Base-by-base conservation (phyloP, 345 rosid genomes). In the Linum usitatissimum region DNA sequence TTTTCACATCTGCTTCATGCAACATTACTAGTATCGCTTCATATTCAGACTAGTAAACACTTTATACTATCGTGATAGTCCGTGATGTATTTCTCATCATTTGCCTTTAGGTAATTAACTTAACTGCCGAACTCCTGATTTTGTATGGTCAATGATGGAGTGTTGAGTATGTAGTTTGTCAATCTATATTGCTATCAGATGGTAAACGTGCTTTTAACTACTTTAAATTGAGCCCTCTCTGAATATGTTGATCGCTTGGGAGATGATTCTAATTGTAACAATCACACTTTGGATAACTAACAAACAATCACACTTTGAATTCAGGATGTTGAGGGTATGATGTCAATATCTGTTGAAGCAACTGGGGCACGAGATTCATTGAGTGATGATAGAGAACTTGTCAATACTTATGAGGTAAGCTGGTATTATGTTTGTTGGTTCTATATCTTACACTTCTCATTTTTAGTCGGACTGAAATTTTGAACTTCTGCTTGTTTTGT, bases 321-420 rank as follows among this genome's bases (percentile, higher is more conserved):
- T 45, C 76, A 94, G 97, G 99, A 90, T 83, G 88, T 90, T 64
- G 96, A 87, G 73, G 99, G 99, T 69, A 94, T 94, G 99, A 84
- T 94, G 99, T 94, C 99, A 23, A 94, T 94, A 64, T 94, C 97
- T 38, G 95, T 82, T 66, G 99, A 90, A 82, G 97, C 97, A 78
- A 77, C 97, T 64, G 97, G 79, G 69, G 99, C 99, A 51, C 79
- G 84, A 13, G 84, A 85, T 63, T 94, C 99, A 38, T 80, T 94
- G 78, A 88, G 85, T 80, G 95, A 94, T 73, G 99, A 94, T 83
- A 87, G 80, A 73, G 97, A 94, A 76, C 76, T 94, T 51, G 88
- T 87, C 62, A 94, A 86, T 71, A 83, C 99, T 48, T 94, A 90
- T 65, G 99, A 94, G 88, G 99, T 94, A 76, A 64, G 60, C 48